Base-by-base conservation (phyloP, 116 monocot genomes). In the Cymodocea nodosa region DNA sequence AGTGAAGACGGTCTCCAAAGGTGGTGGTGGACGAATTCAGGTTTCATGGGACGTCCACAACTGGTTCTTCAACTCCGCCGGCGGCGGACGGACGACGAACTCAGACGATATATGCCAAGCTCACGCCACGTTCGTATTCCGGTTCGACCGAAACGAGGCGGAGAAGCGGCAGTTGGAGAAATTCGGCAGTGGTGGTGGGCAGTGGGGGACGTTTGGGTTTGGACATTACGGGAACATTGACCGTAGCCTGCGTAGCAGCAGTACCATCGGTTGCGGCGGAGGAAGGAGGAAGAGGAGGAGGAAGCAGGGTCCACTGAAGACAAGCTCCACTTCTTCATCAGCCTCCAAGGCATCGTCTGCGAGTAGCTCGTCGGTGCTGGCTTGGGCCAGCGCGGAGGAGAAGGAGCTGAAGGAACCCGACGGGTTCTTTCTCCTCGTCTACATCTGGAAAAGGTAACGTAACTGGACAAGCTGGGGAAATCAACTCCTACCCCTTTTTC, bases 21-120 rank as follows among this genome's bases (percentile, higher is more conserved):
- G 62, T 52, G 80, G 80, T 65, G 72, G 67, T 7, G 64, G 53
- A 62, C 60, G 65, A 59, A 63, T 95, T 56, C 84, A 73, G 53
- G 64, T 95, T 72, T 90, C 94, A 7, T 95, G 94, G 94, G 87
- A 95, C 76, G 77, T 95, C 15, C 84, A 90, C 79, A 71, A 76
- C 64, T 90, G 87, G 94, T 71, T 95, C 23, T 95, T 95, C 76
- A 15, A 15, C 59, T 35, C 66, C 37, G 17, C 65, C 16, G 48
- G 64, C 65, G 50, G 30, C 1, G 30, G 30, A 3, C 36, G 65
- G 57, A 53, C 60, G 76, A 60, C 17, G 65, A n/a, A 5, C 48
- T 35, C 53, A 34, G 51, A 20, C 52, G 35, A 35, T 0, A 51
- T 17, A 3, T 20, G n/a, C 52, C 44, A 1, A 78, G 74, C 30